These are phyloP conservation scores for Wallacemonas rigidus DNA, from an alignment of 208 protist genomes.

Conservation along the genomic window DNA sequence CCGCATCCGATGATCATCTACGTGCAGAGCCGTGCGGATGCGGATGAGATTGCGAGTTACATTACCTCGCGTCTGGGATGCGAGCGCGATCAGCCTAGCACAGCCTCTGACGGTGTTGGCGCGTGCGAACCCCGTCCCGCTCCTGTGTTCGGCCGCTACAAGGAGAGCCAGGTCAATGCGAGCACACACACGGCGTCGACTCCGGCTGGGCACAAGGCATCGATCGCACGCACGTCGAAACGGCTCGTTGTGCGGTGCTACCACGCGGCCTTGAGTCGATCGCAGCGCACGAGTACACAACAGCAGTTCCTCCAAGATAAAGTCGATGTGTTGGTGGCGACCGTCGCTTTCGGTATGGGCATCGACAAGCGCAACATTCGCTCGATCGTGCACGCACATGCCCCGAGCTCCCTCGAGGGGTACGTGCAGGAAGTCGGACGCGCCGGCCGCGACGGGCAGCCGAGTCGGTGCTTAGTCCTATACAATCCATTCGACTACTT, in stretches of 20 bases:
- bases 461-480: slow-evolving; percentile 73
- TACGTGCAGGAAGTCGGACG: slow-evolving; percentile 98
- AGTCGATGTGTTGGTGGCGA: slow-evolving; percentile 95
- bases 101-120: too few species aligned
- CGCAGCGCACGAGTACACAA: slow-evolving; percentile 67
- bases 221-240: too few species aligned
- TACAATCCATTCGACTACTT: slow-evolving; percentile 95
- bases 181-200: neutral
- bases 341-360: slow-evolving; percentile 98
- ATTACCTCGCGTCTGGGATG: slow-evolving; percentile 45
- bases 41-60: slow-evolving; percentile 66
- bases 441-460: slow-evolving; percentile 93
- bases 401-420: slow-evolving; percentile 95
- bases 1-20: slow-evolving; percentile 90
- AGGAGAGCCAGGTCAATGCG: neutral
- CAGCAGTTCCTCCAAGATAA: slow-evolving; percentile 82
- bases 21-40: slow-evolving; percentile 79
- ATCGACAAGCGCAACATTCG: slow-evolving; percentile 98
- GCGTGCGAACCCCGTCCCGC: neutral
- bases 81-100: neutral
- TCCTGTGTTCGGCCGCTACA: slow-evolving; percentile 7
- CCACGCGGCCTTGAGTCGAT: slow-evolving; percentile 67
- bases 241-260: slow-evolving; percentile 68
- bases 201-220: too few species aligned
- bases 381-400: slow-evolving; percentile 95